A percentile compares a stretch with the other conserved stretches of the same genome.
phyloP scores from a whole-genome alignment of 495 filamentous ascomycete species.

The Jackrogersella multiformis region DNA sequence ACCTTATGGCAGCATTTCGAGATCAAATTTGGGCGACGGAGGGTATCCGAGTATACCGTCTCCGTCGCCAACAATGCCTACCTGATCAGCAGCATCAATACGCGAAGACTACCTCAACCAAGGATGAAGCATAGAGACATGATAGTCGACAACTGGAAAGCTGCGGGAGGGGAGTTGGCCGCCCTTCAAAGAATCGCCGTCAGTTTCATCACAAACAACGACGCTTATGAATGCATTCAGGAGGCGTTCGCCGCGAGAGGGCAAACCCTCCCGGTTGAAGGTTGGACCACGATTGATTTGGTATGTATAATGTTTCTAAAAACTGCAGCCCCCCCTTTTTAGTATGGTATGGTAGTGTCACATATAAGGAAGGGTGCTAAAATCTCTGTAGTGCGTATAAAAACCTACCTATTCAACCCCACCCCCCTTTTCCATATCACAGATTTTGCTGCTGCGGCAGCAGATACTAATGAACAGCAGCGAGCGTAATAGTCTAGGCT shows the following conservation, averaged over 20 bases:
- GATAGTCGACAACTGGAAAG: conserved; percentile 22
- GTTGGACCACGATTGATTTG: neutral
- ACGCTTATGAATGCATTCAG: neutral
- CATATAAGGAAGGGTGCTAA: neutral
- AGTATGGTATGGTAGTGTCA: too few species aligned
- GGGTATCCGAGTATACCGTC: conserved; percentile 5
- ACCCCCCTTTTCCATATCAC: neutral
- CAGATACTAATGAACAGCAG: conserved; percentile 3
- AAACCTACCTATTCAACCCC: neutral
- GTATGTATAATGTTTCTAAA: too few species aligned
- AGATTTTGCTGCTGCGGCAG: neutral
- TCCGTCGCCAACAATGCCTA: conserved; percentile 9
- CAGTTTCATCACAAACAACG: neutral
- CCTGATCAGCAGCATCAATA: neutral
- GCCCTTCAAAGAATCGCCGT: neutral
- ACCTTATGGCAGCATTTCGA: neutral
- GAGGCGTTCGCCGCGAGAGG: conserved; percentile 5
- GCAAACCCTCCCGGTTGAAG: neutral
- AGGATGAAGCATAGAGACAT: conserved; percentile 24
- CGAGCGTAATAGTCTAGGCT: neutral
- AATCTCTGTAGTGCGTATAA: neutral
- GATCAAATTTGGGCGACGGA: neutral
- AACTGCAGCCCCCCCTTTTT: too few species aligned
- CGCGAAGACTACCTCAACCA: neutral
- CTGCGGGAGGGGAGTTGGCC: neutral